Evolutionary conservation across 192 early-diverging fungal species (phyloP), one percentile per base, ranked within the genome.

Genomic region (Diversispora eburnea): DNA sequence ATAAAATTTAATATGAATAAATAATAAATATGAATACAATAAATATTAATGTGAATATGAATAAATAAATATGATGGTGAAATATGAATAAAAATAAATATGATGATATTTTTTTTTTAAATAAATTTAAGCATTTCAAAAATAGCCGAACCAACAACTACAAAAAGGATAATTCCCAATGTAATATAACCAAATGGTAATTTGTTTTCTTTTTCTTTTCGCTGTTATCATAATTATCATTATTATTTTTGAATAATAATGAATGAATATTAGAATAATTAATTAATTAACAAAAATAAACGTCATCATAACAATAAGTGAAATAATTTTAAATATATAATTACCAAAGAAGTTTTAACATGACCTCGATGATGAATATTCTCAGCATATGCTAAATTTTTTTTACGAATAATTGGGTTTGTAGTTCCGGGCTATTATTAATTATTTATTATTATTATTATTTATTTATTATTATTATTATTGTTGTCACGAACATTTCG

Each of bases 121-220:
- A 70, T 55, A 43, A 49, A 59, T 48, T 72, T 72, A 3, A 72
- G 15, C 56, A 72, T 55, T 60, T 72, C 70, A 57, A 72, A 60
- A 6, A 72, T 3, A 3, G 70, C 57, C 0, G 70, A 60, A 7
- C 70, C 70, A 13, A 72, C 42, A 43, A 72, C 70, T 25, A 72
- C 70, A 12, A 57, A 72, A 41, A 72, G 19, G 47, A 72, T 22
- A 25, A 72, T 33, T 59, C 56, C 70, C 57, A 72, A 48, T 15
- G 70, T 51, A 22, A 59, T 1, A 15, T 72, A 60, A 43, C 70
- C 57, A 48, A 72, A 2, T 4, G 70, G 45, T 19, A 12, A 49
- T 72, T 72, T 72, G 0, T 72, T n/a, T 1, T 25, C 56, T 47
- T 59, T 54, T 39, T 39, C 39, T 17, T 54, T 69, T 69, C 49